Conservation (phyloP, 345 rosid species). For the Pistacia atlantica region DNA sequence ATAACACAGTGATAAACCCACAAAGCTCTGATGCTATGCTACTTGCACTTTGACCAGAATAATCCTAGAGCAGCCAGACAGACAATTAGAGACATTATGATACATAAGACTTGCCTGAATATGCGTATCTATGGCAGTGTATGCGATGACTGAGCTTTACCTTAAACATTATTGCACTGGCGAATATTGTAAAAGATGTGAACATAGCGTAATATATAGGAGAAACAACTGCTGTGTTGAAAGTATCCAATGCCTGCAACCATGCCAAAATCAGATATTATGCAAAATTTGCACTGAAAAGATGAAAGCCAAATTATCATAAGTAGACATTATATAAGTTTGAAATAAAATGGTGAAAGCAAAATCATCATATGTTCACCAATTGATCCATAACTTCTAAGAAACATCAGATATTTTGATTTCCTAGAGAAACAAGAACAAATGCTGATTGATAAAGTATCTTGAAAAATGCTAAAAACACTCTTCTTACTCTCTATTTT, state of each 20-base stretch:
- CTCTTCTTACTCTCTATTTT: not conserved
- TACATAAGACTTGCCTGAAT: not conserved
- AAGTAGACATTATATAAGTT: not conserved
- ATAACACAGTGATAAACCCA: conserved; percentile 72
- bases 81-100: not conserved
- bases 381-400: not conserved
- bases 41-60: conserved; percentile 78
- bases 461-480: not conserved
- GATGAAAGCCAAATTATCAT: not conserved
- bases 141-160: conserved; percentile 30
- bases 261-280: conserved; percentile 18
- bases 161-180: conserved; percentile 88
- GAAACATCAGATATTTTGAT: not conserved
- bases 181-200: conserved; percentile 72
- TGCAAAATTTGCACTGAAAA: not conserved
- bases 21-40: conserved; percentile 72
- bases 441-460: not conserved
- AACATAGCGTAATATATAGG: conserved; percentile 79
- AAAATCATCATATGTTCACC: not conserved
- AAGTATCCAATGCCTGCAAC: conserved; percentile 78
- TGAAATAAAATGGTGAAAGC: not conserved
- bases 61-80: conserved; percentile 45
- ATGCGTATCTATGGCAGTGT: not conserved
- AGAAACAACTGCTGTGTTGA: conserved; percentile 76
- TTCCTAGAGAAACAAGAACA: too few relatives aligned